A percentile compares a stretch with the other conserved stretches of the same genome.
Conservation (phyloP, 306 rosid genomes). For the Datisca glomerata region DNA sequence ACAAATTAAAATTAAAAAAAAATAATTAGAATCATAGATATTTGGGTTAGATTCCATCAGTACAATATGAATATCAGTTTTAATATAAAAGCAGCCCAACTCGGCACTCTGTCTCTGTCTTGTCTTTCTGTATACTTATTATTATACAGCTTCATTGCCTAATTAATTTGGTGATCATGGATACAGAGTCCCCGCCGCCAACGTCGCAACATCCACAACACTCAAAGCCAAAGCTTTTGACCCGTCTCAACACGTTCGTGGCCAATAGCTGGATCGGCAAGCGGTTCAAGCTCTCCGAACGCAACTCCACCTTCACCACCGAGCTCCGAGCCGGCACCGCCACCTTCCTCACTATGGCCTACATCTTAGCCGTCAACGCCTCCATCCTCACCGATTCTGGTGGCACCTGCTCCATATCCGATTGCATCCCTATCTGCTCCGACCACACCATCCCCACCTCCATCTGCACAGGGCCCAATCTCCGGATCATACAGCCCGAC, state of each 20-base stretch:
- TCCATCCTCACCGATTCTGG: constrained; percentile 90
- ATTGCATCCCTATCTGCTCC: constrained; percentile 80
- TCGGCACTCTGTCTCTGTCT: neutral
- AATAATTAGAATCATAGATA: too few species aligned
- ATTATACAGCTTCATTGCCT: too few species aligned
- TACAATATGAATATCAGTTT: too few species aligned
- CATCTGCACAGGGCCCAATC: constrained; percentile 29
- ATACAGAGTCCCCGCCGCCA: constrained; percentile 20
- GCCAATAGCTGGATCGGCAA: constrained; percentile 47
- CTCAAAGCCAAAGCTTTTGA: constrained; percentile 22
- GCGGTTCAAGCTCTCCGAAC: constrained; percentile 61
- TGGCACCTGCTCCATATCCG: constrained; percentile 74
- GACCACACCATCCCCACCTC: constrained; percentile 31
- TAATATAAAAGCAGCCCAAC: too few species aligned
- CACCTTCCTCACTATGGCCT: constrained; percentile 98
- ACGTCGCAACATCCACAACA: constrained; percentile 3
- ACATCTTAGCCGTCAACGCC: constrained; percentile 97
- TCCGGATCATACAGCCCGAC: constrained; percentile 42
- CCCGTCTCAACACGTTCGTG: constrained; percentile 40
- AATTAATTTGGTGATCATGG: too few species aligned
- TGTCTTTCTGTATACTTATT: neutral
- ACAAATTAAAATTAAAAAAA: too few species aligned
- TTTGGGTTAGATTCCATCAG: too few species aligned
- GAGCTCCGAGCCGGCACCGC: constrained; percentile 98
- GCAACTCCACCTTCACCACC: constrained; percentile 85